These are phyloP conservation scores for Phycomyces blakesleeanus DNA, from an alignment of 192 early-diverging fungal genomes.

Conservation along the genomic window DNA sequence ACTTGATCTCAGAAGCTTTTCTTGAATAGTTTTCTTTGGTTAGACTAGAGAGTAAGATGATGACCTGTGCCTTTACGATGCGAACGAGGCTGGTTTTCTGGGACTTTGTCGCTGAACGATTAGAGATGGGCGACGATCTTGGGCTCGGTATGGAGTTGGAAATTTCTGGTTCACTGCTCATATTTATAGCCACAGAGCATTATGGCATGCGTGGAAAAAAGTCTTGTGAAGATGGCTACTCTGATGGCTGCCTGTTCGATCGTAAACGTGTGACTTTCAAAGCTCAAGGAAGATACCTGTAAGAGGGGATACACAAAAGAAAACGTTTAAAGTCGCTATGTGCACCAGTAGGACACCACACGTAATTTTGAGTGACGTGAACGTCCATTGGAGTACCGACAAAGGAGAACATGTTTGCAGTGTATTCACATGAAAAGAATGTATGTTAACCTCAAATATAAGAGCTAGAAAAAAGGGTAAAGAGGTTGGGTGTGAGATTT, in stretches of 20 bases:
- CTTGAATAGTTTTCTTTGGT: slow-evolving; percentile 48
- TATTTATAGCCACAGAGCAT: slow-evolving; percentile 14
- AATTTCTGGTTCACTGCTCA: slow-evolving; percentile 50
- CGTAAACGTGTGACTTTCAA: no score
- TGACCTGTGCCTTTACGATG: slow-evolving; percentile 58
- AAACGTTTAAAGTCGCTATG: neutral
- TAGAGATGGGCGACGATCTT: slow-evolving; percentile 38
- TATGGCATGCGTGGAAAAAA: neutral
- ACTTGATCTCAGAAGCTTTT: slow-evolving; percentile 46
- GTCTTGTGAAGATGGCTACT: no score
- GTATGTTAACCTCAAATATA: no score
- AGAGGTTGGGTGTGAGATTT: no score
- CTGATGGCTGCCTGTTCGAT: no score
- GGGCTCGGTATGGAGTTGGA: slow-evolving; percentile 38
- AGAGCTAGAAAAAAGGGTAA: no score
- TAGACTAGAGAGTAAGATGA: slow-evolving; percentile 47
- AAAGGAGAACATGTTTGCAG: no score
- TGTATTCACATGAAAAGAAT: no score
- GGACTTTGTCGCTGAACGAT: slow-evolving; percentile 37
- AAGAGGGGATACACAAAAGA: neutral
- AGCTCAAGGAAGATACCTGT: no score
- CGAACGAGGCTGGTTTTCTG: slow-evolving; percentile 46
- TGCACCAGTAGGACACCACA: neutral
- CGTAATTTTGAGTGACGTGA: neutral
- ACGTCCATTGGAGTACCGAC: neutral